These are phyloP conservation scores for Arctium lappa DNA, from an alignment of 129 eudicot species.

Conservation along the genomic window DNA sequence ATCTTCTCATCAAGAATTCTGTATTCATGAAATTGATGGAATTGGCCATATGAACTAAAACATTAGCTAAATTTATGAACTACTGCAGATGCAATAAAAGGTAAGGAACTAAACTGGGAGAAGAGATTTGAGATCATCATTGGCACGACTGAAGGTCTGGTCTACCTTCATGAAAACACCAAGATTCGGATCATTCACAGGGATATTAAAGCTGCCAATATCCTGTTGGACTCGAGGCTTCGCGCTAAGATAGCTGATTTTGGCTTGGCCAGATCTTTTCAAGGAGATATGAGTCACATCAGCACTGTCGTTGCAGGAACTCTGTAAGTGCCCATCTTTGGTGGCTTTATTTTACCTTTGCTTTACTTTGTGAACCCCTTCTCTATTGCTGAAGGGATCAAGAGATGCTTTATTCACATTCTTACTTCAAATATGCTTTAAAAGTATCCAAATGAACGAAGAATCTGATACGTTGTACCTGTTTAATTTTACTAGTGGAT, in stretches of 20 bases:
- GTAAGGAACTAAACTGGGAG: slow-evolving; percentile 76
- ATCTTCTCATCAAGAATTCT: slow-evolving; percentile 2
- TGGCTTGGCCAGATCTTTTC: slow-evolving; percentile 86
- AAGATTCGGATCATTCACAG: slow-evolving; percentile 66
- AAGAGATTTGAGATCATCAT: slow-evolving; percentile 59
- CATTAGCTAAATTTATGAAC: not conserved
- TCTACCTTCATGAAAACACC: slow-evolving; percentile 81
- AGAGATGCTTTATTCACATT: not conserved
- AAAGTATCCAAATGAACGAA: not conserved
- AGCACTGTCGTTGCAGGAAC: slow-evolving; percentile 91
- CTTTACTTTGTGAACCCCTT: not conserved
- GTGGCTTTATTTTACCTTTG: not conserved
- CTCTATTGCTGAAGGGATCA: not conserved
- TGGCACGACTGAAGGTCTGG: slow-evolving; percentile 80
- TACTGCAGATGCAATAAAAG: slow-evolving; percentile 54
- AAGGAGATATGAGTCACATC: slow-evolving; percentile 80
- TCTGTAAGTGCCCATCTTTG: slow-evolving; percentile 39
- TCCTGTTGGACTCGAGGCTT: slow-evolving; percentile 66
- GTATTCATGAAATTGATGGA: slow-evolving; percentile 1
- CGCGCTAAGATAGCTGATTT: slow-evolving; percentile 89
- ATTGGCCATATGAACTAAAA: not conserved
- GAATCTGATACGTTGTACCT: slow-evolving; percentile 4
- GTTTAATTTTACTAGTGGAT: slow-evolving; percentile 42
- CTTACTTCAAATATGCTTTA: not conserved
- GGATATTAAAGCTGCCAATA: slow-evolving; percentile 77